Conservation (phyloP, 768 basidiomycete genomes). For the Tylopilus balloui region DNA sequence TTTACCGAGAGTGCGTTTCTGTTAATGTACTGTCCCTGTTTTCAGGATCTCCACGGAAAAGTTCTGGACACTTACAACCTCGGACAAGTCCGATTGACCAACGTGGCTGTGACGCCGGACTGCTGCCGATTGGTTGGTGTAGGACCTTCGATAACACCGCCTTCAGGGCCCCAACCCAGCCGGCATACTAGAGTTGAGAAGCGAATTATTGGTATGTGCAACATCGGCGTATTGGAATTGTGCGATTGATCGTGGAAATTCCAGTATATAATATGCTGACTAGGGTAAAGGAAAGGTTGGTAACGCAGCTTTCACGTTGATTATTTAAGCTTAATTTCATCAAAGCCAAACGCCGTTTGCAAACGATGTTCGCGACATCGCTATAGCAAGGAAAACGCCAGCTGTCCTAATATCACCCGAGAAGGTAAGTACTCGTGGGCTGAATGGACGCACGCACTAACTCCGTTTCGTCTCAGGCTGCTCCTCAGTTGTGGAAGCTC, state of each 20-base stretch:
- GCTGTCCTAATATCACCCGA: conserved; percentile 40
- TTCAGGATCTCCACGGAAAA: conserved; percentile 44
- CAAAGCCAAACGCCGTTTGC: conserved; percentile 50
- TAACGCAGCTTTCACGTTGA: background rate
- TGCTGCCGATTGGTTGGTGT: conserved; percentile 45
- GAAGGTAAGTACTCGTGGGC: conserved; percentile 20
- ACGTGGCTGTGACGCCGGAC: conserved; percentile 48
- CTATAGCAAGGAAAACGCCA: conserved; percentile 41
- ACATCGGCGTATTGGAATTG: background rate
- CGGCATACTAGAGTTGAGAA: conserved; percentile 49
- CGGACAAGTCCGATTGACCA: conserved; percentile 44
- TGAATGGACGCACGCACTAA: conserved; percentile 4
- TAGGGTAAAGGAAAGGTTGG: conserved; percentile 43
- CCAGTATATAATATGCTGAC: conserved; percentile 47
- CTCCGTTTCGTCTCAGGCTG: conserved; percentile 41
- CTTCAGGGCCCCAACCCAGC: conserved; percentile 43
- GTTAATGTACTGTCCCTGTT: conserved; percentile 14
- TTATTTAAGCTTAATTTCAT: conserved; percentile 11
- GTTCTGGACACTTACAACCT: conserved; percentile 41
- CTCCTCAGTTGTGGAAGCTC: conserved; percentile 76
- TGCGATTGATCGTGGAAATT: conserved; percentile 2
- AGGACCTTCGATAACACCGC: conserved; percentile 42
- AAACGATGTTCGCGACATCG: conserved; percentile 51
- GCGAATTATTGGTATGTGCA: conserved; percentile 44
- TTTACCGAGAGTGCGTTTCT: conserved; percentile 6